Percentiles rank a stretch among this genome's conserved stretches.
Conservation (phyloP, 208 protist species). For the Leptomonas seymouri region DNA sequence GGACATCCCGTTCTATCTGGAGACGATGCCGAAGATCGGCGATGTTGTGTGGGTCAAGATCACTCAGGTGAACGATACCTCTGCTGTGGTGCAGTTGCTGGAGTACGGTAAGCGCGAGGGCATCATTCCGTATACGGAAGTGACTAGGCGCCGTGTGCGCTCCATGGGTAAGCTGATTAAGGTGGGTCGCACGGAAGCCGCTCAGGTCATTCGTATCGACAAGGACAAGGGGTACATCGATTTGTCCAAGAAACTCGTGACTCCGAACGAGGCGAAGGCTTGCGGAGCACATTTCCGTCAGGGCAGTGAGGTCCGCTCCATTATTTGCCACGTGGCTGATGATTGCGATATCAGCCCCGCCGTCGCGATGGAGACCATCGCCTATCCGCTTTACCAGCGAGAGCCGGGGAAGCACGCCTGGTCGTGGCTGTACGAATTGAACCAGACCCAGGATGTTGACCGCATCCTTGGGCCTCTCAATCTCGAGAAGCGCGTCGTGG, state of each 20-base stretch:
- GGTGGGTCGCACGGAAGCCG: constrained; percentile 96
- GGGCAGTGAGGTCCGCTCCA: constrained; percentile 96
- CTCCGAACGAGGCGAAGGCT: constrained; percentile 93
- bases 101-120: constrained; percentile 99
- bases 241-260: constrained; percentile 98
- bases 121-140: constrained; percentile 98
- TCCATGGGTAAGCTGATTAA: constrained; percentile 99
- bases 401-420: constrained; percentile 78
- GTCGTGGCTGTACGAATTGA: constrained; percentile 78
- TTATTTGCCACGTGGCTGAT: constrained; percentile 96
- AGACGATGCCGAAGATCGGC: constrained; percentile 94
- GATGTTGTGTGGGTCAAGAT: constrained; percentile 98
- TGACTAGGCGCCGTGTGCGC: constrained; percentile 97
- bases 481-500: constrained; percentile 56
- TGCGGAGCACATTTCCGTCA: constrained; percentile 96
- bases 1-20: constrained; percentile 73
- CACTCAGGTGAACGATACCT: constrained; percentile 92
- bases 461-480: constrained; percentile 77
- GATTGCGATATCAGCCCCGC: constrained; percentile 62
- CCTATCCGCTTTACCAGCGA: constrained; percentile 96
- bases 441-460: constrained; percentile 69
- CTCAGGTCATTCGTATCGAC: constrained; percentile 98
- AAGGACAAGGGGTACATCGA: constrained; percentile 99
- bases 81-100: constrained; percentile 94
- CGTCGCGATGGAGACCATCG: constrained; percentile 93